A percentile compares a stretch with the other conserved stretches of the same genome.
These are phyloP conservation scores for Asclepias syriaca DNA, from an alignment of 257 asterid genomes.

Conservation along the genomic window DNA sequence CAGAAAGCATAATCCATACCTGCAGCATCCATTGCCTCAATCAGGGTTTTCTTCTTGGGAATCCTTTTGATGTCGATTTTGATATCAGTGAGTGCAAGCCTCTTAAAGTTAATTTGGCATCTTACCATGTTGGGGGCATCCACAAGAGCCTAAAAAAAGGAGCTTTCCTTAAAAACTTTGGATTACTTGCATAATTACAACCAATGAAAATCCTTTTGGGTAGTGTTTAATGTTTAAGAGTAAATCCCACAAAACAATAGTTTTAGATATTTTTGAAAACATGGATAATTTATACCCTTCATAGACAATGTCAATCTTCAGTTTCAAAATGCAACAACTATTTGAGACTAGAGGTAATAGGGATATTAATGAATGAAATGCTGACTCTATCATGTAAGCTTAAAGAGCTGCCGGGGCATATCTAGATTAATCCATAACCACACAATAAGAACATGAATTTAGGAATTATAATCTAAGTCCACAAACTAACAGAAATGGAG, in stretches of 20 bases:
- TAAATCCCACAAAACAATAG: neutral
- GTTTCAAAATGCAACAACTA: no score
- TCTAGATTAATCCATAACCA: neutral
- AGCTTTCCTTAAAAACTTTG: neutral
- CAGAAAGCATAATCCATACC: constrained; percentile 27
- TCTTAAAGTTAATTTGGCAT: constrained; percentile 88
- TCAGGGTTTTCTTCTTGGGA: constrained; percentile 76
- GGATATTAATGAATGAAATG: no score
- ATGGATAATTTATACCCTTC: no score
- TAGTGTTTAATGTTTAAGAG: neutral
- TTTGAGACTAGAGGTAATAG: no score
- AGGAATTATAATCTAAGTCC: neutral
- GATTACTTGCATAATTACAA: neutral
- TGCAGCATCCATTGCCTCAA: constrained; percentile 92
- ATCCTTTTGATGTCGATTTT: constrained; percentile 76
- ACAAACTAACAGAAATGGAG: neutral
- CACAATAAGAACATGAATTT: neutral
- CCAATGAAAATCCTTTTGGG: neutral
- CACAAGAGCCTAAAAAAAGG: constrained; percentile 63
- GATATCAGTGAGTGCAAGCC: constrained; percentile 84
- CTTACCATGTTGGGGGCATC: constrained; percentile 91
- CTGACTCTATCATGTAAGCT: neutral
- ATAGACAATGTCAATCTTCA: no score
- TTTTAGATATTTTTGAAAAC: no score
- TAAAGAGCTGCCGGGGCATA: neutral